These are phyloP conservation scores for Cercophora sp. DNA, from an alignment of 495 filamentous ascomycete genomes.

Conservation along the genomic window DNA sequence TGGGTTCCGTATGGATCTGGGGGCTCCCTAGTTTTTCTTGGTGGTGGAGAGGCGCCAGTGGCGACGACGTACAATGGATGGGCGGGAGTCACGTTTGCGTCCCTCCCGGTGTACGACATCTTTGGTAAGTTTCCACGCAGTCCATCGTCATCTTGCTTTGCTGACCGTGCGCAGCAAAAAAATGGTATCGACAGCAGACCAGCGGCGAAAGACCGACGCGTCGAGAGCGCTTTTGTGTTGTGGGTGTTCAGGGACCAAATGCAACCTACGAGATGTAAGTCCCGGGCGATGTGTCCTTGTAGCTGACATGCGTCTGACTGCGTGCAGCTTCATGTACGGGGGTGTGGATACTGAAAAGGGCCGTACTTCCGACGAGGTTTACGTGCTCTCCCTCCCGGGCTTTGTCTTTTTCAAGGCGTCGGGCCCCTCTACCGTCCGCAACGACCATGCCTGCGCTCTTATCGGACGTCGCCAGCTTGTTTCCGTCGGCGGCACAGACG, in stretches of 20 bases:
- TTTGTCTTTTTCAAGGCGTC: slow-evolving; percentile 39
- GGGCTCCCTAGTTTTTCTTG: slow-evolving; percentile 30
- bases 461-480: slow-evolving; percentile 37
- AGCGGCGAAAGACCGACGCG: slow-evolving; percentile 23
- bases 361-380: slow-evolving; percentile 23
- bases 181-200: slow-evolving; percentile 34
- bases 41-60: slow-evolving; percentile 25
- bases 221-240: slow-evolving; percentile 27
- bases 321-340: slow-evolving; percentile 28
- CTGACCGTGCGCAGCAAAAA: slow-evolving; percentile 15
- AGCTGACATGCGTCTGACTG: too few relatives aligned
- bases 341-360: slow-evolving; percentile 18
- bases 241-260: slow-evolving; percentile 28
- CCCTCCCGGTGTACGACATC: slow-evolving; percentile 28
- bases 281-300: too few relatives aligned
- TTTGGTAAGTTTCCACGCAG: not conserved
- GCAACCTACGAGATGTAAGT: slow-evolving; percentile 10
- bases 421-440: slow-evolving; percentile 22
- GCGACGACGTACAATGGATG: slow-evolving; percentile 6
- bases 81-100: slow-evolving; percentile 21
- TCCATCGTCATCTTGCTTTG: not conserved
- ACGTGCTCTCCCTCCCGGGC: slow-evolving; percentile 42
- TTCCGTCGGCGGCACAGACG: slow-evolving; percentile 31
- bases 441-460: slow-evolving; percentile 30
- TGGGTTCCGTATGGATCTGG: slow-evolving; percentile 33